Conservation (phyloP, 2,329 filamentous ascomycete species). For the Drechslerella coelobrocha region DNA sequence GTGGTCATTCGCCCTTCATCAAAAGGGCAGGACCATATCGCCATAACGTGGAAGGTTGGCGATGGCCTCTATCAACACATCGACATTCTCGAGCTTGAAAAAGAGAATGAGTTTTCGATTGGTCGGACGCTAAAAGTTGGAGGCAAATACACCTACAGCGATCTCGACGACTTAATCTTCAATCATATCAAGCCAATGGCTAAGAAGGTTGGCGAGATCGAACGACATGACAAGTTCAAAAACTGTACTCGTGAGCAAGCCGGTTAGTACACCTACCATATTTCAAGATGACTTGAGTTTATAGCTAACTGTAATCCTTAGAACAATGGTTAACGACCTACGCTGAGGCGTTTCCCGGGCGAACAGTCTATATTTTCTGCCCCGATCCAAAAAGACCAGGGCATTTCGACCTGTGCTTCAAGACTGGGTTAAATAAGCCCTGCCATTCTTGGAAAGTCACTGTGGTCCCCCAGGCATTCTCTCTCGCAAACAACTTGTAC, state of each 20-base stretch:
- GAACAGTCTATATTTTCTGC: slow-evolving; percentile 94
- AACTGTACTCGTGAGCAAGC: slow-evolving; percentile 78
- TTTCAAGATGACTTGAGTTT: slow-evolving; percentile 16
- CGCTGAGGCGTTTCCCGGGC: slow-evolving; percentile 91
- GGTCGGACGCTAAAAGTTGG: slow-evolving; percentile 84
- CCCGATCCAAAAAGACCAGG: slow-evolving; percentile 89
- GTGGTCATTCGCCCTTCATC: slow-evolving; percentile 94
- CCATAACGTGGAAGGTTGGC: slow-evolving; percentile 96
- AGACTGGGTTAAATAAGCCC: slow-evolving; percentile 76
- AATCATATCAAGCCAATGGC: slow-evolving; percentile 98
- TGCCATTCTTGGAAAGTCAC: slow-evolving; percentile 76
- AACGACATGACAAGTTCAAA: slow-evolving; percentile 92
- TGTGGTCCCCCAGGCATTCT: slow-evolving; percentile 89
- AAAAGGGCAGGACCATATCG: slow-evolving; percentile 92
- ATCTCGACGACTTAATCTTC: slow-evolving; percentile 96
- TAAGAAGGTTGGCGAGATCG: slow-evolving; percentile 95
- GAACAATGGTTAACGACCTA: slow-evolving; percentile 97
- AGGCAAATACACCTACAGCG: slow-evolving; percentile 88
- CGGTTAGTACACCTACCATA: slow-evolving; percentile 67
- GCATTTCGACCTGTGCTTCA: slow-evolving; percentile 96
- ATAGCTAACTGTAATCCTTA: slow-evolving; percentile 58
- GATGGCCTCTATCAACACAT: slow-evolving; percentile 97
- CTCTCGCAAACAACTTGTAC: slow-evolving; percentile 85
- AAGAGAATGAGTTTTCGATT: slow-evolving; percentile 94
- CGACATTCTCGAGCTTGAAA: slow-evolving; percentile 94